These are phyloP conservation scores for Paramyrothecium sp. DNA, from an alignment of 2,329 filamentous ascomycete genomes.

Conservation along the genomic window DNA sequence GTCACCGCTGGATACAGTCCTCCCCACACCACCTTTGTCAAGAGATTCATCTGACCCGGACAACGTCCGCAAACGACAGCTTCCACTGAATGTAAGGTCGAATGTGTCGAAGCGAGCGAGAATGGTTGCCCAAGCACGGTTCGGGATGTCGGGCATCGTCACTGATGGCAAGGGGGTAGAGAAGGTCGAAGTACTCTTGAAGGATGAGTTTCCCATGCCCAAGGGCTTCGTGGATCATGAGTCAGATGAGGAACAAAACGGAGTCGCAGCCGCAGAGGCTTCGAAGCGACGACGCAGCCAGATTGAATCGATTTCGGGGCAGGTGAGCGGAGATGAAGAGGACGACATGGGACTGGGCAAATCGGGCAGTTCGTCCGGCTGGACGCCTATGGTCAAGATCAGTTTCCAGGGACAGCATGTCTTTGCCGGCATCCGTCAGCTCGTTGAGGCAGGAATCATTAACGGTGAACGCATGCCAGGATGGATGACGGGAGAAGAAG, in stretches of 20 bases:
- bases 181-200: slow-evolving; percentile 56
- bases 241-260: slow-evolving; percentile 21
- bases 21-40: slow-evolving; percentile 47
- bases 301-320: slow-evolving; percentile 31
- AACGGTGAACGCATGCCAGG: slow-evolving; percentile 79
- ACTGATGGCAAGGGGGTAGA: slow-evolving; percentile 62
- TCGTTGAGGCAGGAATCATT: slow-evolving; percentile 74
- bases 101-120: slow-evolving; percentile 55
- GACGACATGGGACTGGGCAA: slow-evolving; percentile 21
- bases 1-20: slow-evolving; percentile 52
- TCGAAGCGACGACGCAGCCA: slow-evolving; percentile 26
- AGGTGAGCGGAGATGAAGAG: slow-evolving; percentile 18
- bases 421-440: slow-evolving; percentile 74
- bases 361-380: slow-evolving; percentile 19
- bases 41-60: slow-evolving; percentile 23
- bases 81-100: slow-evolving; percentile 22
- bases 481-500: slow-evolving; percentile 89
- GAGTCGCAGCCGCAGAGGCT: slow-evolving; percentile 10
- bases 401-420: slow-evolving; percentile 76
- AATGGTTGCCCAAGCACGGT: slow-evolving; percentile 64
- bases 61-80: slow-evolving; percentile 24
- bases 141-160: slow-evolving; percentile 59
- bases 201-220: slow-evolving; percentile 51
- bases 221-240: slow-evolving; percentile 10
- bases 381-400: slow-evolving; percentile 49